Evolutionary conservation across 495 filamentous ascomycete genomes (phyloP), one percentile per base, ranked within the genome.

Genomic region (Penicillium bovifimosum): DNA sequence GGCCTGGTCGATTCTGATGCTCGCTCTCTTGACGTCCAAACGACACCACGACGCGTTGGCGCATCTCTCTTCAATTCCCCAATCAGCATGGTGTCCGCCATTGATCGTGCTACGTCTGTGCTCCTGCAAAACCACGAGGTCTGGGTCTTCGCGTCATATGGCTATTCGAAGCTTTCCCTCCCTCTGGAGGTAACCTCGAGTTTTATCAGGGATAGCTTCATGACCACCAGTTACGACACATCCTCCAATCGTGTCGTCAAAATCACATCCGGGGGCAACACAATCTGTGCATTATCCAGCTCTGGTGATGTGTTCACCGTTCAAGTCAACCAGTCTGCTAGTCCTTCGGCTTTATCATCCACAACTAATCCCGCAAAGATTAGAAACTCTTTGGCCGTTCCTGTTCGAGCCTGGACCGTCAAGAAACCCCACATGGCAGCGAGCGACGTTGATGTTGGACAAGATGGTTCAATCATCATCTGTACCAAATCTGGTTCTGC

Each of bases 1-100:
- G 95, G 93, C 4, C 74, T 98, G 38, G 86, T 96, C 62, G 95
- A 96, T 64, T 91, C 93, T 10, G 92, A 97, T 68, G 90, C 95
- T 34, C 84, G 89, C 16, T 95, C 91, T 0, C 81, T 96, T 13
- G 87, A 91, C 52, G 72, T 82, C 14, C 93, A 98, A 65, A 76
- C 77, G 10, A 86, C 79, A 1, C 95, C 93, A 10, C 80, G 92
- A 35, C 91, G 86, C 54, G 91, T 97, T 27, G 88, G 90, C 0
- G 90, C 88, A 0, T 91, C 90, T 2, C 76, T 96, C 0, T 91
- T 96, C 60, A 85, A 83, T 11, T 82, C 81, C 7, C 74, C 84
- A 0, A 95, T 97, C 47, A 73, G 75, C 32, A 86, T 85, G 68
- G 86, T 93, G 0, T 85, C 89, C 3, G 93, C 93, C 10, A 96